Evolutionary conservation across 2,329 filamentous ascomycete genomes (phyloP).

Genomic region (Lachnellula willkommii): DNA sequence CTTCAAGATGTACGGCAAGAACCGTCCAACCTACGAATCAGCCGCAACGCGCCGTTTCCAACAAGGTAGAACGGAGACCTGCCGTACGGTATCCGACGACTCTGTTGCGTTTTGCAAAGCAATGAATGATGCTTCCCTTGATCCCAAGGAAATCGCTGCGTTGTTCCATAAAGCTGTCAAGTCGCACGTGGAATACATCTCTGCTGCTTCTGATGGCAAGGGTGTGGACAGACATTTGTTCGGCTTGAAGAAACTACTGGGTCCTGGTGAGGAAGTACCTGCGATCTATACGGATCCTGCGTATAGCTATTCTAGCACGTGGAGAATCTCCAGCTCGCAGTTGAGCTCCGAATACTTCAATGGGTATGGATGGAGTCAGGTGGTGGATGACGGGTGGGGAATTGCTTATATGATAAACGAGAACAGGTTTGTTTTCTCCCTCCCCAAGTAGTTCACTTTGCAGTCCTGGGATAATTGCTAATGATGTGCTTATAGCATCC

Average conservation of each 20-base stretch:
- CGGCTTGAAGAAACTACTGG: constrained; percentile 85
- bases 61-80: constrained; percentile 92
- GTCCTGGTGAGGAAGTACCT: constrained; percentile 74
- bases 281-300: constrained; percentile 83
- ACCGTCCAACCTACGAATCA: constrained; percentile 95
- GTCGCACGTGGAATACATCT: constrained; percentile 85
- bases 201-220: constrained; percentile 81
- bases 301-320: constrained; percentile 75
- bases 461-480: no score
- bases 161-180: constrained; percentile 78
- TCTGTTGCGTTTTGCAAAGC: constrained; percentile 84
- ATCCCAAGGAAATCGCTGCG: constrained; percentile 61
- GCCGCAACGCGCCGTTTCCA: constrained; percentile 94
- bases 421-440: constrained; percentile 61
- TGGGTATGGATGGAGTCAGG: constrained; percentile 97
- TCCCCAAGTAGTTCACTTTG: neutral
- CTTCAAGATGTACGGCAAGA: constrained; percentile 98
- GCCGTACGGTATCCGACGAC: constrained; percentile 85
- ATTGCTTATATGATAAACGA: constrained; percentile 99
- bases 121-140: constrained; percentile 64
- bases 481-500: constrained; percentile 54
- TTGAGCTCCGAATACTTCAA: constrained; percentile 97
- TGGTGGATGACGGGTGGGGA: constrained; percentile 91
- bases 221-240: constrained; percentile 97
- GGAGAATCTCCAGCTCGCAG: constrained; percentile 87